These are phyloP conservation scores for Smallanthus sonchifolius DNA, from an alignment of 129 eudicot genomes.

Conservation along the genomic window DNA sequence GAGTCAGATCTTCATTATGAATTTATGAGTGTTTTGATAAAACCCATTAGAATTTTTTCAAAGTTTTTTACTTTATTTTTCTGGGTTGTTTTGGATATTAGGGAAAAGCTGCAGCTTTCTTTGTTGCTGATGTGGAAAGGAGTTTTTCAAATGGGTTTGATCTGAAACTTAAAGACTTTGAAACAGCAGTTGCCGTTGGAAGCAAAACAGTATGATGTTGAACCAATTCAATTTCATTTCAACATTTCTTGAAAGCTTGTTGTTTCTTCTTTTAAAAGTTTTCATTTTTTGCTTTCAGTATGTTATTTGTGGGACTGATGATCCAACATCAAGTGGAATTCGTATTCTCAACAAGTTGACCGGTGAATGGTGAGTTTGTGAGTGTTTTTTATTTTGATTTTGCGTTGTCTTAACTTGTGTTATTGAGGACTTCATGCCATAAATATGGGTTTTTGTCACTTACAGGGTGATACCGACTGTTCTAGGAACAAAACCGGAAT, in stretches of 20 bases:
- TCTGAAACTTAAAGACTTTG: constrained; percentile 44
- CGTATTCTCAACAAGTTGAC: constrained; percentile 46
- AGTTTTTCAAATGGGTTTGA: constrained; percentile 35
- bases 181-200: constrained; percentile 46
- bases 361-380: constrained; percentile 54
- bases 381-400: background rate
- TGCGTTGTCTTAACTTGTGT: background rate
- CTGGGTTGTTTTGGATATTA: constrained; percentile 26
- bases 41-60: background rate
- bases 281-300: constrained; percentile 43
- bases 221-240: constrained; percentile 13
- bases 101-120: constrained; percentile 93
- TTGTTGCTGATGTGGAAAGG: constrained; percentile 46
- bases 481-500: constrained; percentile 71
- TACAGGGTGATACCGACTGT: constrained; percentile 73
- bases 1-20: constrained; percentile 8
- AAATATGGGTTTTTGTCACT: constrained; percentile 12
- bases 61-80: background rate
- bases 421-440: background rate
- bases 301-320: constrained; percentile 65
- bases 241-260: constrained; percentile 2
- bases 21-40: background rate
- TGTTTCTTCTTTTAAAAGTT: constrained; percentile 6
- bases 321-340: constrained; percentile 44
- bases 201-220: constrained; percentile 49